phyloP scores from a whole-genome alignment of 1,284 basidiomycete species.

The Spongiforma sp. region DNA sequence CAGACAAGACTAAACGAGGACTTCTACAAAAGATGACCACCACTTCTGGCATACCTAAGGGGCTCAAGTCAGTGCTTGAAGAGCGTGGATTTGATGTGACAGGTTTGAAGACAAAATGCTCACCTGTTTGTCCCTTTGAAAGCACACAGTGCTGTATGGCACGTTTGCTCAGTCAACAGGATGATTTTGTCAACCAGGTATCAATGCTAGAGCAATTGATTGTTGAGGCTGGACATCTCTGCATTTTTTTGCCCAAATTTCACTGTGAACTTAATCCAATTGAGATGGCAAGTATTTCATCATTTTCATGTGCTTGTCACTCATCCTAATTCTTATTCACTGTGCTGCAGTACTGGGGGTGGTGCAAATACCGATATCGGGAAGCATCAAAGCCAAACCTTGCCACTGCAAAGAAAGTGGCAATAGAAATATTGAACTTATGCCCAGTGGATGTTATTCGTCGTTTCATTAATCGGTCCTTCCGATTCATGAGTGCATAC shows the following conservation, averaged over 20 bases:
- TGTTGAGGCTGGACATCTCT: conserved; percentile 20
- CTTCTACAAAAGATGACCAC: conserved; percentile 11
- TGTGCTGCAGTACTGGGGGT: background rate
- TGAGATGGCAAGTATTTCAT: background rate
- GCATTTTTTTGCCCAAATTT: conserved; percentile 17
- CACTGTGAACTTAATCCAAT: background rate
- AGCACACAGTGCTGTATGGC: conserved; percentile 27
- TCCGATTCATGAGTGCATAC: background rate
- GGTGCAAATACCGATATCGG: background rate
- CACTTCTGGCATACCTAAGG: background rate
- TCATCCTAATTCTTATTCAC: background rate
- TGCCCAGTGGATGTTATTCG: background rate
- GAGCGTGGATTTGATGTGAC: background rate
- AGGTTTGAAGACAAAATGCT: background rate
- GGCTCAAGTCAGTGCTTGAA: background rate
- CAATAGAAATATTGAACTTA: background rate
- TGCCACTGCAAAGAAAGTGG: background rate
- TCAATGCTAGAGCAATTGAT: conserved; percentile 10
- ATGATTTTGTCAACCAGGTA: background rate
- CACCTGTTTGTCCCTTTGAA: background rate
- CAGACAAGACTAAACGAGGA: background rate
- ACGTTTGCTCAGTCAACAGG: background rate
- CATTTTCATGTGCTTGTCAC: background rate
- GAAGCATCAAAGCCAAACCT: background rate
- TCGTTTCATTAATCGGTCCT: background rate